Evolutionary conservation across 2,329 filamentous ascomycete species (phyloP).

Genomic region (Ceratocystis colombiana): DNA sequence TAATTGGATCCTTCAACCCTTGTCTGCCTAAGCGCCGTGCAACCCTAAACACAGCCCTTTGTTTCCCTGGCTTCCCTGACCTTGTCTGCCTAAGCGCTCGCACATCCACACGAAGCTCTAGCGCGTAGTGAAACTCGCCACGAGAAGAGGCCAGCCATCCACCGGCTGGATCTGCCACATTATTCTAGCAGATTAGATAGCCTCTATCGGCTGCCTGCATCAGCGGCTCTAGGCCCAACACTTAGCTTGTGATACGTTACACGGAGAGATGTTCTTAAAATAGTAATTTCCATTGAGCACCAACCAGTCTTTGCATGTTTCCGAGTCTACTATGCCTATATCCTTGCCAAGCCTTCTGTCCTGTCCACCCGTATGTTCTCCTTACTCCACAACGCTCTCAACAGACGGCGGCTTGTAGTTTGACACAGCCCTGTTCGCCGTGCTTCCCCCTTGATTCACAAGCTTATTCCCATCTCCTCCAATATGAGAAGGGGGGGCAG

Average conservation of each 20-base stretch:
- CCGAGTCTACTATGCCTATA: background rate
- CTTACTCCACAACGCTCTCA: background rate
- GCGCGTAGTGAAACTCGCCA: slow-evolving; percentile 8
- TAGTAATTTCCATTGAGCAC: background rate
- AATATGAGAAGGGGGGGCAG: too few species aligned
- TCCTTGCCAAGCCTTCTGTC: background rate
- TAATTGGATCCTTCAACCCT: slow-evolving; percentile 5
- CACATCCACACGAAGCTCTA: background rate
- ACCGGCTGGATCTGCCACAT: too few species aligned
- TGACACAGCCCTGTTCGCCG: too few species aligned
- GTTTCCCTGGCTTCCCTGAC: background rate
- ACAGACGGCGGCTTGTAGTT: background rate
- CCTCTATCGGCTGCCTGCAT: background rate
- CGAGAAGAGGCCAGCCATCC: too few species aligned
- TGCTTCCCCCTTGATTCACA: background rate
- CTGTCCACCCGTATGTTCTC: too few species aligned
- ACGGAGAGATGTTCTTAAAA: background rate
- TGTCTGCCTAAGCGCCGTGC: background rate
- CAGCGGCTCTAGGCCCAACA: background rate
- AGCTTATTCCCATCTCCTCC: background rate
- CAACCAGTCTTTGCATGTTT: background rate
- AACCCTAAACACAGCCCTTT: background rate
- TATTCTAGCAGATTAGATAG: background rate
- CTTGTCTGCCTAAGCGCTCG: background rate
- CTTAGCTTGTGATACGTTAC: background rate